These are phyloP conservation scores for Austroboletus niveus DNA, from an alignment of 1,284 basidiomycete genomes.

Conservation along the genomic window DNA sequence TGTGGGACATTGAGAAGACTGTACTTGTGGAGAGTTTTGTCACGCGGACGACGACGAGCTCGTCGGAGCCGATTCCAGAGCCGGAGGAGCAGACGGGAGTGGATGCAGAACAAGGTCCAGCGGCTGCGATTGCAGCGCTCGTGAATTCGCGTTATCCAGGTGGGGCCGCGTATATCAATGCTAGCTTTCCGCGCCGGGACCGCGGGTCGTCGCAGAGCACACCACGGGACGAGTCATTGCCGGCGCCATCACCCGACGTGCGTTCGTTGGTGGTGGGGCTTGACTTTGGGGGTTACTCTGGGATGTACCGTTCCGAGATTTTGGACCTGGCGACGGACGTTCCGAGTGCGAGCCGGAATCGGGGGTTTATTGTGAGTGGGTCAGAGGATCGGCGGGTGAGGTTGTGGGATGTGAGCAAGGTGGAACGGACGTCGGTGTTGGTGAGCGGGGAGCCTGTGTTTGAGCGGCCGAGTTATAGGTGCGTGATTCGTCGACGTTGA, in stretches of 20 bases:
- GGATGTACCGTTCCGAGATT: constrained; percentile 53
- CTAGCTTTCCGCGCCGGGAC: constrained; percentile 22
- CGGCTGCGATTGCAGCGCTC: constrained; percentile 62
- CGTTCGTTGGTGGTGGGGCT: constrained; percentile 63
- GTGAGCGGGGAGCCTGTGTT: constrained; percentile 68
- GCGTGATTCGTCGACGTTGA: constrained; percentile 12
- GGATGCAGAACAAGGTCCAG: constrained; percentile 60
- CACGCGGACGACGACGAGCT: constrained; percentile 41
- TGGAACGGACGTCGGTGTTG: constrained; percentile 71
- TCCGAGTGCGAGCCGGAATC: constrained; percentile 37
- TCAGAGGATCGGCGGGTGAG: constrained; percentile 82
- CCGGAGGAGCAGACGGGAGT: constrained; percentile 48
- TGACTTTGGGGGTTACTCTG: constrained; percentile 69
- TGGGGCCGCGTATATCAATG: constrained; percentile 25
- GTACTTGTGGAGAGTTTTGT: constrained; percentile 66
- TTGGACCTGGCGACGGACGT: constrained; percentile 46
- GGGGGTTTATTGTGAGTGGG: constrained; percentile 77
- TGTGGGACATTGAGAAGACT: constrained; percentile 78
- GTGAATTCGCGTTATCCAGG: constrained; percentile 47
- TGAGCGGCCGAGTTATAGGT: constrained; percentile 73
- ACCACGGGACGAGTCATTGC: constrained; percentile 35
- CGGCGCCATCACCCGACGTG: constrained; percentile 56
- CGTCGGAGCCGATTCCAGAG: constrained; percentile 48
- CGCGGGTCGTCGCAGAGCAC: constrained; percentile 26
- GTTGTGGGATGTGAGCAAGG: constrained; percentile 76